Evolutionary conservation across 2,329 filamentous ascomycete genomes (phyloP), one percentile per base, ranked within the genome.

Genomic region (Colletotrichum siamense): DNA sequence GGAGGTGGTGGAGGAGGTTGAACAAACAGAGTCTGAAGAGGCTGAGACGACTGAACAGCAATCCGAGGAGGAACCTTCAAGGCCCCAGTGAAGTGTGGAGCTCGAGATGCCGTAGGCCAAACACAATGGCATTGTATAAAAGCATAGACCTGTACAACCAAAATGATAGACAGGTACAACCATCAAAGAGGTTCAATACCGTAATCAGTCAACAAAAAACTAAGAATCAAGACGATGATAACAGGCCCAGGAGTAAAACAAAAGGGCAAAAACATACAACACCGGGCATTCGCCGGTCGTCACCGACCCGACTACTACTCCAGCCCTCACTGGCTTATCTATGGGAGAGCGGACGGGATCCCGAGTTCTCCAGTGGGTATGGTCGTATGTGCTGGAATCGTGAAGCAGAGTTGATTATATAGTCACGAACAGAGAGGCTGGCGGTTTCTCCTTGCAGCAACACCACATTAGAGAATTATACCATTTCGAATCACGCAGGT

Each of bases 271-370:
- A 32, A 68, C 65, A 68, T 68, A 68, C 65, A 57, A 57, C 65
- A 57, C 65, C 65, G 52, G 65, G 65, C 32, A 57, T 68, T 57
- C 65, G 65, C 65, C 52, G 44, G 65, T 73, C 64, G 55, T 69
- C 55, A 69, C 64, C 71, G 71, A 73, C 64, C 71, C 64, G 68
- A 73, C 71, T 73, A 73, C 71, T 63, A 63, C 34, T 73, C 71
- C 65, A 52, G 71, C 71, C 64, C 71, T 69, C 71, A 64, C 26
- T 65, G 66, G 65, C 57, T 74, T 74, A 70, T 74, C 71, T 70
- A 74, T 70, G 71, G 71, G 71, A 74, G 71, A 74, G 71, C 71
- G 71, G 71, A 74, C 71, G 71, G 72, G 72, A 74, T 74, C 72
- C 67, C 72, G 72, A 73, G 71, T 73, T 73, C 22, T 73, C 71